Evolutionary conservation across 1,284 basidiomycete genomes (phyloP), one percentile per base, ranked within the genome.

Genomic region (Ceratobasidium sp.): DNA sequence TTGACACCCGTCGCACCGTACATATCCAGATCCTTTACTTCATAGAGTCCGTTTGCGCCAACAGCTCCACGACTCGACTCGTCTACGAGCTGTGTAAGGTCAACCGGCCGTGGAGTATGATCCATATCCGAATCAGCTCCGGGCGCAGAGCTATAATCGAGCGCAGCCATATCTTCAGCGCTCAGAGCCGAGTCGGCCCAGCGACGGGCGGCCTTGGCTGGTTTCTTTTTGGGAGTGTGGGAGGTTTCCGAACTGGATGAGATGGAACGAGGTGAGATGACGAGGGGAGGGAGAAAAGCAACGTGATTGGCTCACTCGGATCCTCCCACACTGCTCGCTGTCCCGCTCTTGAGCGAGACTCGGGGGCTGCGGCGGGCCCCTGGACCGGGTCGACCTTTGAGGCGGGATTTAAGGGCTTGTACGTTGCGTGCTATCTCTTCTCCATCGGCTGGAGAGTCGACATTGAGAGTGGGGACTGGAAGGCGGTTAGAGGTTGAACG

Each of bases 21-120:
- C 78, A 84, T 94, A 91, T 97, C 94, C 92, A 96, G 96, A 83
- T 98, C 97, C 80, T 94, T 96, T 57, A 98, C 94, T 84, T 98
- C 96, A 83, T 99, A 99, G 79, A 95, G 84, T 1, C 97, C 98
- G 81, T 96, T 92, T 48, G 87, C 88, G n/a, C 89, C 93, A 57
- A 93, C 89, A 33, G 87, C 93, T 9, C 97, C 96, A 79, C 96
- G 84, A 10, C 95, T 96, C n/a, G 89, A 86, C 81, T 91, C 86
- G 82, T 96, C 94, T 3, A 96, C 91, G 28, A 96, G 87, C 38
- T 88, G 87, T 67, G 89, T 87, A 52, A 93, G 81, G 82, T 92
- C 90, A 62, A 87, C 86, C 15, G 78, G 78, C 48, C 87, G 85
- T 33, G 85, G 83, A 10, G 86, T 81, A 20, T 86, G 85, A 50